Conservation (phyloP, 2,329 filamentous ascomycete genomes). For the Cordyceps tenuipes region DNA sequence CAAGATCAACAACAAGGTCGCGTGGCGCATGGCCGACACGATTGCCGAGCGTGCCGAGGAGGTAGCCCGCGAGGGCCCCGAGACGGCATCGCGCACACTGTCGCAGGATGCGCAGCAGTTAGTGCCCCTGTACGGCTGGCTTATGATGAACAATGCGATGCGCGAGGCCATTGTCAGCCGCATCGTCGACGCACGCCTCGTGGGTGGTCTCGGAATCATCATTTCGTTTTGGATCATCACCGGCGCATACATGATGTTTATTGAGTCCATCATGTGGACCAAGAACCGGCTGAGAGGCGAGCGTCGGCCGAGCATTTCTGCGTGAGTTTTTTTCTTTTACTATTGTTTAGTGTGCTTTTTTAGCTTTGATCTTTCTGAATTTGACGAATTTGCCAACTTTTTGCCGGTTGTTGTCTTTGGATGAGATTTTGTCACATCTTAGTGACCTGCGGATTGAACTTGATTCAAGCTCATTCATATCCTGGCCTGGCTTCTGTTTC, state of each 20-base stretch:
- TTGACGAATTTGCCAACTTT: neutral
- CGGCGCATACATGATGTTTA: conserved; percentile 40
- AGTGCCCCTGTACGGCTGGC: conserved; percentile 36
- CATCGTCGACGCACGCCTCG: conserved; percentile 36
- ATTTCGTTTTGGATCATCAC: conserved; percentile 41
- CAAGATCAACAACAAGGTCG: conserved; percentile 62
- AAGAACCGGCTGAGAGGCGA: conserved; percentile 26
- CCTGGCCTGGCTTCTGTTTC: neutral
- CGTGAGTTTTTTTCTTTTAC: neutral
- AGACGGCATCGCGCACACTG: conserved; percentile 11
- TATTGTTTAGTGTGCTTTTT: neutral
- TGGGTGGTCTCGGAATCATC: conserved; percentile 38
- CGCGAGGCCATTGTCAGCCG: conserved; percentile 27
- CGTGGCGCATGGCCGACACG: conserved; percentile 52
- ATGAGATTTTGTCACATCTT: neutral
- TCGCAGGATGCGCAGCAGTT: conserved; percentile 22
- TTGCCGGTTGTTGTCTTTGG: neutral
- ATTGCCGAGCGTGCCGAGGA: conserved; percentile 38
- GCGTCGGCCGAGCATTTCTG: conserved; percentile 16
- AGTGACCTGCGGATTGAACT: neutral
- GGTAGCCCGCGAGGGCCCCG: conserved; percentile 12
- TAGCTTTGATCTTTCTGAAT: neutral
- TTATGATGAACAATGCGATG: conserved; percentile 32
- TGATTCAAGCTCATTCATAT: neutral
- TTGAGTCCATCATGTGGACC: conserved; percentile 34